Evolutionary conservation across 2,329 filamentous ascomycete species (phyloP).

Genomic region (Pseudocercospora cruenta): DNA sequence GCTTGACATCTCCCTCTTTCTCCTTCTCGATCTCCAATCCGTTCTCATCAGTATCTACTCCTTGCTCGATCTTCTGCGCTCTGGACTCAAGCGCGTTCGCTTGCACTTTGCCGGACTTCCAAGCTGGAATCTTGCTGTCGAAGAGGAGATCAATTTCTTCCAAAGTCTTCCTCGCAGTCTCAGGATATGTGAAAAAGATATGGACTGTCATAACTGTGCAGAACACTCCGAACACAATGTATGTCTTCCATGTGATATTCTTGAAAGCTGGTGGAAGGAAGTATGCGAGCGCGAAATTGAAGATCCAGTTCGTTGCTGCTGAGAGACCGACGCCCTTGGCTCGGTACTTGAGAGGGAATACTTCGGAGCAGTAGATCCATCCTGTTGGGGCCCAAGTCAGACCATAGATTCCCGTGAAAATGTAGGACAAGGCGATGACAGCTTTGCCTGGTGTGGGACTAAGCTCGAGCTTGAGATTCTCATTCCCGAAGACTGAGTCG

Average conservation of each 20-base stretch:
- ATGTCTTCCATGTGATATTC: constrained; percentile 61
- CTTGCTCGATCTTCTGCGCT: constrained; percentile 21
- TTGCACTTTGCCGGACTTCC: constrained; percentile 34
- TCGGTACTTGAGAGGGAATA: constrained; percentile 64
- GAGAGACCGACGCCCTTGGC: constrained; percentile 63
- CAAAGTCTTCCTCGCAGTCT: constrained; percentile 42
- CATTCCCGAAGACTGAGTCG: constrained; percentile 48
- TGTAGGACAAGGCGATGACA: constrained; percentile 67
- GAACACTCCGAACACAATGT: constrained; percentile 72
- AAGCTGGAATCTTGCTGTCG: constrained; percentile 32
- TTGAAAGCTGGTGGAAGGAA: constrained; percentile 62
- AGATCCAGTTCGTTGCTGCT: constrained; percentile 55
- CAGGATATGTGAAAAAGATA: constrained; percentile 46
- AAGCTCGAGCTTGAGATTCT: constrained; percentile 58
- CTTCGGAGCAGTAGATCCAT: constrained; percentile 68
- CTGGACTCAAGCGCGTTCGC: constrained; percentile 17
- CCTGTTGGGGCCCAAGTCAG: constrained; percentile 65
- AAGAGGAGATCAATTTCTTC: constrained; percentile 46
- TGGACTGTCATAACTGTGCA: constrained; percentile 61
- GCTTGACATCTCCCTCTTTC: constrained; percentile 11
- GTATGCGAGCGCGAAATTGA: constrained; percentile 56
- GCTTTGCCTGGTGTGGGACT: constrained; percentile 58
- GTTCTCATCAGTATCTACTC: background rate
- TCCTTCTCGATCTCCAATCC: constrained; percentile 11
- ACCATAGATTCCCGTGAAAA: constrained; percentile 66